Base-by-base conservation (phyloP, 2,329 filamentous ascomycete species). In the Ceratocystis eucalypticola region DNA sequence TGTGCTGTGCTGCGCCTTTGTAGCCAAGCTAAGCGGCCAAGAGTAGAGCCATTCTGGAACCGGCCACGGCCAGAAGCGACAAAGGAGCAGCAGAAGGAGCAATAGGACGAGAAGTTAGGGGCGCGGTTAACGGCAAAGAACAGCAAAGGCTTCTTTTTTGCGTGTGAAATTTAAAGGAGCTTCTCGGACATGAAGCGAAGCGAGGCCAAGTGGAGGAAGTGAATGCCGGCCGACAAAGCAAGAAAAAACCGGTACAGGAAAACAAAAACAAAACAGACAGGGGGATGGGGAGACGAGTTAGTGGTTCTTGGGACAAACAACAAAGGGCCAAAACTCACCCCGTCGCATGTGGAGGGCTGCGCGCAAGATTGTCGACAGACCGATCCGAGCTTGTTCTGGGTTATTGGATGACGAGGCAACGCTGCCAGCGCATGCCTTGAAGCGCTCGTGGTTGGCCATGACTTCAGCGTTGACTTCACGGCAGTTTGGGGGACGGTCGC, bases 281-380 rank as follows among this genome's bases (percentile, higher is more conserved):
- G 67, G 37, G 28, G 33, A 33, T 20, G 37, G 25, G 33, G 33
- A 33, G 28, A n/a, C 44, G 45, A 41, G 37, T 41, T 50, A 53
- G 46, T 50, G 48, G 62, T 41, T 17, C 45, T 25, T 22, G 30
- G 46, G 46, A 45, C 59, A 61, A 61, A 63, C 17, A 33, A 61
- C 30, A 22, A 61, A 48, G 53, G 53, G 53, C 10, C 17, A 30
- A 41, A 53, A 80, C 84, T 80, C 77, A 93, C 90, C 87, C 79
- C 82, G 82, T 75, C 84, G 82, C 71, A 81, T 81, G 62, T 82
- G 77, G 70, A 94, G 82, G 46, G 92, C 84, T 46, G 85, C 84
- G 72, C 85, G 83, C 67, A 96, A 76, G 70, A 96, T 87, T 28
- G 86, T 81, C 62, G 87, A 87, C 55, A 97, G 81, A 73, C 89